phyloP scores from a whole-genome alignment of 345 rosid genomes.

The Gossypium herbaceum region DNA sequence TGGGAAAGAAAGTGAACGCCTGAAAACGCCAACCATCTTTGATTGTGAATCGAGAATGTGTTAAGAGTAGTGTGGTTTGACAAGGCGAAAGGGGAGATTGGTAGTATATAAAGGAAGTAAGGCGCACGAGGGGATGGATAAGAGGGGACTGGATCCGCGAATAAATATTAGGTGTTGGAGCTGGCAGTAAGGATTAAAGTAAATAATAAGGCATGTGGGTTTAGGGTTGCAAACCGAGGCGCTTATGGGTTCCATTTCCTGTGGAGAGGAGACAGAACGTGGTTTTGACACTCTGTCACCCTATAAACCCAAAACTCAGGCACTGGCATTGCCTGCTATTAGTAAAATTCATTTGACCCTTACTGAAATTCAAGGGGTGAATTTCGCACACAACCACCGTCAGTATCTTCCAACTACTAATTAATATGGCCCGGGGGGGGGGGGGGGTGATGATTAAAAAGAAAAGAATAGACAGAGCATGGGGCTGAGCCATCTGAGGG shows the following conservation, averaged over 20 bases:
- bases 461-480: neutral
- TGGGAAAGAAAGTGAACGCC: slow-evolving; percentile 58
- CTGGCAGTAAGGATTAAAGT: neutral
- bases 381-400: too few relatives aligned
- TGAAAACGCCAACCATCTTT: slow-evolving; percentile 29
- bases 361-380: too few relatives aligned
- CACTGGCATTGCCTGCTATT: neutral
- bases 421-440: neutral
- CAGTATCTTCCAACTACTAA: too few relatives aligned
- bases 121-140: slow-evolving; percentile 21
- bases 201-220: slow-evolving; percentile 12
- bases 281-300: slow-evolving; percentile 23
- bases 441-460: neutral
- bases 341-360: too few relatives aligned
- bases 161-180: slow-evolving; percentile 19
- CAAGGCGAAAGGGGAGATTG: neutral
- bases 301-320: neutral
- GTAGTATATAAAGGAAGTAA: slow-evolving; percentile 8
- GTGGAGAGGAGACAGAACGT: slow-evolving; percentile 25
- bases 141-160: slow-evolving; percentile 26
- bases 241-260: slow-evolving; percentile 16
- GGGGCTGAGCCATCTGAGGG: neutral
- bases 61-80: slow-evolving; percentile 1
- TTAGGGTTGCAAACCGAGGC: slow-evolving; percentile 11
- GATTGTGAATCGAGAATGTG: neutral